These are phyloP conservation scores for Yamadazyma blattariae DNA, from an alignment of 1,139 yeast species.

Conservation along the genomic window DNA sequence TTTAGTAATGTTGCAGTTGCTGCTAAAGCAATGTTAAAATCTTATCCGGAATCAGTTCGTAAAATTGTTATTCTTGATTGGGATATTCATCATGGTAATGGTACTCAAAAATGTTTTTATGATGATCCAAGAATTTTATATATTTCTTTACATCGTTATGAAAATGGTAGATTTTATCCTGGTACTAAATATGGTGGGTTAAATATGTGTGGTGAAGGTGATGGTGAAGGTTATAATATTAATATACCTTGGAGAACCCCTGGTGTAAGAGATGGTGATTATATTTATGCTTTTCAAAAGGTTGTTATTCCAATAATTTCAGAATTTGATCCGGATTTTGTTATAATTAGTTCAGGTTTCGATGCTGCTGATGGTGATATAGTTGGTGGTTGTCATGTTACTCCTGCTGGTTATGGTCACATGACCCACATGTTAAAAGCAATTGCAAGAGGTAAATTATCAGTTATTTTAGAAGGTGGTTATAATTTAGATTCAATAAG, in stretches of 20 bases:
- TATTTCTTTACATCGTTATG: constrained; percentile 88
- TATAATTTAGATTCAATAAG: constrained; percentile 91
- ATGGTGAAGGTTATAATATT: constrained; percentile 81
- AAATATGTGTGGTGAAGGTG: constrained; percentile 77
- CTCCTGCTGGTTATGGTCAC: constrained; percentile 94
- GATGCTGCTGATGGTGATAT: constrained; percentile 99
- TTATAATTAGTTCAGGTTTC: constrained; percentile 91
- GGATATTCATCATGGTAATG: constrained; percentile 99
- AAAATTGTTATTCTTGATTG: constrained; percentile 86
- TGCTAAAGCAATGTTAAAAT: constrained; percentile 76
- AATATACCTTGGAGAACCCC: constrained; percentile 94
- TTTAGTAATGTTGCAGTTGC: constrained; percentile 98
- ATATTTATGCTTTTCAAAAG: constrained; percentile 84
- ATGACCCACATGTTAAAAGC: constrained; percentile 92
- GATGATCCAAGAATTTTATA: constrained; percentile 89
- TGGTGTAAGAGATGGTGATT: constrained; percentile 96
- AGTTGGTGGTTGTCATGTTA: constrained; percentile 95
- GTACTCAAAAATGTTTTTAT: constrained; percentile 90
- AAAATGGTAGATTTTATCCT: constrained; percentile 90
- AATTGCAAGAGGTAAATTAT: constrained; percentile 81
- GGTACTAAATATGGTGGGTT: constrained; percentile 83
- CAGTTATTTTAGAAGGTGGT: constrained; percentile 95
- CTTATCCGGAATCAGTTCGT: constrained; percentile 86
- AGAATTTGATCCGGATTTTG: constrained; percentile 91
- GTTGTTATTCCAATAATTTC: constrained; percentile 86